Percentiles rank a stretch among this genome's conserved stretches.
Evolutionary conservation across 2,329 filamentous ascomycete genomes (phyloP).

Genomic region (Cucurbitaria berberidis): DNA sequence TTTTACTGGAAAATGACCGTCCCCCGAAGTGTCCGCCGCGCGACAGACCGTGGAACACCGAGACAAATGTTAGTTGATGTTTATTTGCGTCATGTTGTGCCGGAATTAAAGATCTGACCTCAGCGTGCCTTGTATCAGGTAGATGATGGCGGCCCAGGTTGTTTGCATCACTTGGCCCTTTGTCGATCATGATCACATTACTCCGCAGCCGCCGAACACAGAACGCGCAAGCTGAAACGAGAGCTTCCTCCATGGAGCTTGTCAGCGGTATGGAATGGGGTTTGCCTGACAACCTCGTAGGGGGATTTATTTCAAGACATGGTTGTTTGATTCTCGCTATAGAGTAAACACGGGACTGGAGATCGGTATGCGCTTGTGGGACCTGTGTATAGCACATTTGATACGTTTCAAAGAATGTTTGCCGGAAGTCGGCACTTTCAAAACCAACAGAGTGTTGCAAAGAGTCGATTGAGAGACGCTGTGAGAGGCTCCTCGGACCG

Average conservation of each 20-base stretch:
- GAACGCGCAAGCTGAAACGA: conserved; percentile 14
- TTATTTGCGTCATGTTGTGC: conserved; percentile 8
- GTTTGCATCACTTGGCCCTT: conserved; percentile 26
- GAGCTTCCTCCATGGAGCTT: not conserved
- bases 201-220: conserved; percentile 11
- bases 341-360: too few relatives aligned
- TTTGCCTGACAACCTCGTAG: too few relatives aligned
- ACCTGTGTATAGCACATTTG: conserved; percentile 8
- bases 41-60: not conserved
- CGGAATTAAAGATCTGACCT: conserved; percentile 30
- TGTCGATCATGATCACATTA: conserved; percentile 26
- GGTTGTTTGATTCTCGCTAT: too few relatives aligned
- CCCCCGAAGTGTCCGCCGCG: too few relatives aligned
- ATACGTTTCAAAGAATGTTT: conserved; percentile 19
- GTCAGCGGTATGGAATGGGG: not conserved
- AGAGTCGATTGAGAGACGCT: conserved; percentile 21
- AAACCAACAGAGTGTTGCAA: conserved; percentile 21
- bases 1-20: too few relatives aligned
- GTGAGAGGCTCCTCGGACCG: conserved; percentile 12
- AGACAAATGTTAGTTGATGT: not conserved
- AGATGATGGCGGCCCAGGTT: conserved; percentile 33
- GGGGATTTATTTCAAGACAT: too few relatives aligned
- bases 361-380: not conserved
- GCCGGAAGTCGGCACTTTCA: conserved; percentile 24
- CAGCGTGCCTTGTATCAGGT: conserved; percentile 17